Percentiles rank a stretch among this genome's conserved stretches.
Evolutionary conservation across 1,284 basidiomycete genomes (phyloP).

Genomic region (Naganishia cerealis): DNA sequence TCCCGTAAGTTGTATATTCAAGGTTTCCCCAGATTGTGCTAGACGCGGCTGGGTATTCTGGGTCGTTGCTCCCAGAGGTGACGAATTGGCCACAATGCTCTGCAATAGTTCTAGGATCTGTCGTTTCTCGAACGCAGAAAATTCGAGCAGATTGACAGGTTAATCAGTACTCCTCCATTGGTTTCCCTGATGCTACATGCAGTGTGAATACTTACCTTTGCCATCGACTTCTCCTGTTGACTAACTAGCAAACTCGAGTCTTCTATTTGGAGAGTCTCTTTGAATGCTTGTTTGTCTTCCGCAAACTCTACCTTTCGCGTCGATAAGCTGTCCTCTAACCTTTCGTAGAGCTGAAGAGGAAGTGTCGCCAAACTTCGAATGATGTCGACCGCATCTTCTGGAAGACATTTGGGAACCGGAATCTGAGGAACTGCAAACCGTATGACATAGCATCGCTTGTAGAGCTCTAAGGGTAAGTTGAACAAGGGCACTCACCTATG

Average conservation of each 20-base stretch:
- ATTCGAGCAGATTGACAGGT: background rate
- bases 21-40: background rate
- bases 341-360: background rate
- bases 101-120: background rate
- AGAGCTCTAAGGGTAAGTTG: background rate
- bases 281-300: background rate
- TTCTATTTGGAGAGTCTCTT: background rate
- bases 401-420: background rate
- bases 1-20: background rate
- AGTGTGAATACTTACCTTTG: background rate
- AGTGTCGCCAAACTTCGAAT: background rate
- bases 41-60: background rate
- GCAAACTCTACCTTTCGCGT: background rate
- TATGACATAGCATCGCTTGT: background rate
- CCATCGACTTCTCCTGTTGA: background rate
- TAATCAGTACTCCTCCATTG: background rate
- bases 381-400: background rate
- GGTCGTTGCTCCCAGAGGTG: background rate
- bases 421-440: background rate
- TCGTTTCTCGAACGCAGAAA: background rate
- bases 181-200: background rate
- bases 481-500: background rate
- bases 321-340: background rate
- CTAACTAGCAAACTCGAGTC: background rate
- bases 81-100: background rate